Conservation (phyloP, 2,329 filamentous ascomycete species). For the Plenodomus tracheiphilus region DNA sequence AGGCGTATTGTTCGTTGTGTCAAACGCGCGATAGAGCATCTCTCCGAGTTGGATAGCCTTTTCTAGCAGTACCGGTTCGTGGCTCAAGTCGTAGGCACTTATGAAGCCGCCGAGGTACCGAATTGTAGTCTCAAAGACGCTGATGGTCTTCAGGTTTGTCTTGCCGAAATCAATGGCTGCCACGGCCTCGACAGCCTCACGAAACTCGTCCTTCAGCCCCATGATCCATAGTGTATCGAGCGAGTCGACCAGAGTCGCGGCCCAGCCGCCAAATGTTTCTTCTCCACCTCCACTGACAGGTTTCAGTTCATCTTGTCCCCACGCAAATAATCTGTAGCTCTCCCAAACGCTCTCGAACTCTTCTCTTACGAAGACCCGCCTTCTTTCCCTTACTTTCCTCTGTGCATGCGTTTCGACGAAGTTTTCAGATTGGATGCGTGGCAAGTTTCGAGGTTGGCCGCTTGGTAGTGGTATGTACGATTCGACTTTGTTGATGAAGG, state of each 20-base stretch:
- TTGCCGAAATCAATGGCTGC: conserved; percentile 51
- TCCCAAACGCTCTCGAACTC: conserved; percentile 50
- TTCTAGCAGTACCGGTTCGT: conserved; percentile 38
- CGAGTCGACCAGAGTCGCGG: conserved; percentile 51
- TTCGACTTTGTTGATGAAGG: conserved; percentile 44
- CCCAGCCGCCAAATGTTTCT: conserved; percentile 55
- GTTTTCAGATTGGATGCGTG: conserved; percentile 48
- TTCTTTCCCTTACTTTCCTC: conserved; percentile 32
- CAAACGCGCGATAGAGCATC: conserved; percentile 54
- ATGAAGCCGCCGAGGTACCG: conserved; percentile 45
- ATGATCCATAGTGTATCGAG: conserved; percentile 55
- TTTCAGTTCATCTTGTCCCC: conserved; percentile 52
- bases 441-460: conserved; percentile 42
- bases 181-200: conserved; percentile 51
- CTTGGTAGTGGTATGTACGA: conserved; percentile 44
- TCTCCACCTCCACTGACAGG: conserved; percentile 45
- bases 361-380: conserved; percentile 44
- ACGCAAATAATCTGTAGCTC: conserved; percentile 50
- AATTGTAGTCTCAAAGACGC: conserved; percentile 58
- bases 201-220: conserved; percentile 53
- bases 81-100: conserved; percentile 44
- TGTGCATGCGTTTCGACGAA: conserved; percentile 36
- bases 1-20: conserved; percentile 51
- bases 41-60: conserved; percentile 45
- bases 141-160: conserved; percentile 46